Conservation (phyloP, 2,329 filamentous ascomycete genomes). For the Arthrobotrys sphaeroides region DNA sequence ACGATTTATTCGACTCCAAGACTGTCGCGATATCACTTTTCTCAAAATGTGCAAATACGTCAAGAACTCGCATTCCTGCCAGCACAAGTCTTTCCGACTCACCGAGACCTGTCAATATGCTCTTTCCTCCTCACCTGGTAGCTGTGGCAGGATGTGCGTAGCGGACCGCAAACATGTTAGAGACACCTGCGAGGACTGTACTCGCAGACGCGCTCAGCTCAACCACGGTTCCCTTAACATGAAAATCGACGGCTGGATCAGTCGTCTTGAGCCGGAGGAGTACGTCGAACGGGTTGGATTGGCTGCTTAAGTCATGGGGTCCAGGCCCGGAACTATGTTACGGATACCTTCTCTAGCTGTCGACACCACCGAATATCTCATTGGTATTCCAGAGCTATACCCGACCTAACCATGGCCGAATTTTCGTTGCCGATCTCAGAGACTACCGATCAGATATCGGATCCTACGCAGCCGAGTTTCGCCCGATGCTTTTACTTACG, state of each 20-base stretch:
- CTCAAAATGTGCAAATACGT: conserved; percentile 52
- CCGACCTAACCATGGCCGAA: neutral
- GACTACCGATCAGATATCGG: neutral
- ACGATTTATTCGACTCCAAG: too few species aligned
- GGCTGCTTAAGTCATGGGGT: conserved; percentile 15
- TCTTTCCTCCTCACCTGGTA: conserved; percentile 42
- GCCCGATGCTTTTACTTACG: neutral
- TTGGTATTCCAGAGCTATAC: neutral
- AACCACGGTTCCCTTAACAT: conserved; percentile 40
- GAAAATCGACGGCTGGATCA: conserved; percentile 51
- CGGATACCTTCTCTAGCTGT: neutral
- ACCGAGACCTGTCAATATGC: conserved; percentile 50
- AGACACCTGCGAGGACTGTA: conserved; percentile 46
- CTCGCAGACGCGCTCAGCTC: conserved; percentile 43
- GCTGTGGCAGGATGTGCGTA: conserved; percentile 48
- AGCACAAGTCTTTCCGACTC: conserved; percentile 48
- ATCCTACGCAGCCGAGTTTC: neutral
- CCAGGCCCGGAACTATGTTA: neutral
- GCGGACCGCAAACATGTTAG: conserved; percentile 49
- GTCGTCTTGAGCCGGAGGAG: conserved; percentile 32
- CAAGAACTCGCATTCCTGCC: conserved; percentile 51
- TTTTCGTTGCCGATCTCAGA: neutral
- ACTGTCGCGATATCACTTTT: too few species aligned
- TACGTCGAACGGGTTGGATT: conserved; percentile 37
- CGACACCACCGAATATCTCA: neutral